These are phyloP conservation scores for Hypoxylon rickii DNA, from an alignment of 495 filamentous ascomycete genomes.

Conservation along the genomic window DNA sequence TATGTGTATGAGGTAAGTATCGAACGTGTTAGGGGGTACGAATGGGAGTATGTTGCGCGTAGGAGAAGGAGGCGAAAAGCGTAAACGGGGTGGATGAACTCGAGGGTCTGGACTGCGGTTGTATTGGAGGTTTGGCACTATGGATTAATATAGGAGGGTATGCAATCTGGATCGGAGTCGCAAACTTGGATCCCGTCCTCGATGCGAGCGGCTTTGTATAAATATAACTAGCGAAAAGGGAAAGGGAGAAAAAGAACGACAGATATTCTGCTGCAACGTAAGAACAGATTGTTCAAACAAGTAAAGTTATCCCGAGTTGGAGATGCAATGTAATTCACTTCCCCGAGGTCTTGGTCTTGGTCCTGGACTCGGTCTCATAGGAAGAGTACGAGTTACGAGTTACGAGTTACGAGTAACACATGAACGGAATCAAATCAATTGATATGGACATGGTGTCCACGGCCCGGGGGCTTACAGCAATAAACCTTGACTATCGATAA, in stretches of 20 bases:
- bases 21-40: too few relatives aligned
- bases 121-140: background rate
- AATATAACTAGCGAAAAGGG: background rate
- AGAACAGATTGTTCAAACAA: constrained; percentile 32
- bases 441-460: too few relatives aligned
- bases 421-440: too few relatives aligned
- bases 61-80: background rate
- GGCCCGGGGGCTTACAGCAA: too few relatives aligned
- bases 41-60: background rate
- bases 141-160: constrained; percentile 12
- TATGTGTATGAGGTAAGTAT: constrained; percentile 10
- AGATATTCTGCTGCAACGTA: constrained; percentile 18
- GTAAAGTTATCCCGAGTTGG: constrained; percentile 13
- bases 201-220: constrained; percentile 12
- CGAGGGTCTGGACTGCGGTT: background rate
- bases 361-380: too few relatives aligned
- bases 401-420: too few relatives aligned
- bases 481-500: constrained; percentile 30
- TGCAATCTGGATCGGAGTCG: constrained; percentile 3
- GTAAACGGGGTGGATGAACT: constrained; percentile 2
- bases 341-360: constrained; percentile 30
- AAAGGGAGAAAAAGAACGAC: constrained; percentile 1
- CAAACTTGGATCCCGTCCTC: constrained; percentile 10
- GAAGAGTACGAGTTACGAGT: too few relatives aligned
- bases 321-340: constrained; percentile 27